phyloP scores from a whole-genome alignment of 306 rosid genomes.

The Inga leiocalycina region DNA sequence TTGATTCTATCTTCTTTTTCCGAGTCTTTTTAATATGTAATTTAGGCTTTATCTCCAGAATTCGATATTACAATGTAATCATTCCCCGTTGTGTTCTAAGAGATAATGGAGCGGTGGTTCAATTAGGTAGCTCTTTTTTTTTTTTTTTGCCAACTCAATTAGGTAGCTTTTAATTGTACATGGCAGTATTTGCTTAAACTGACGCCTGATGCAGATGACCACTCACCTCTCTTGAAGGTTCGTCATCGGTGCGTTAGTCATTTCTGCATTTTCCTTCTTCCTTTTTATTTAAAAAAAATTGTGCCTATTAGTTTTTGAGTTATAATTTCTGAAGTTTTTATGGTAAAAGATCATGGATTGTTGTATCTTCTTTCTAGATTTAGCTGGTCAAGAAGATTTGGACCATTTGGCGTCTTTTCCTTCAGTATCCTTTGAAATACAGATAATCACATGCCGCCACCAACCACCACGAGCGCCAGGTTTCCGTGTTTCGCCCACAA shows the following conservation, averaged over 20 bases:
- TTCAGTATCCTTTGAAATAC: neutral
- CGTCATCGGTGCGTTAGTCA: neutral
- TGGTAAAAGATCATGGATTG: neutral
- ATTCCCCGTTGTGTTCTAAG: neutral
- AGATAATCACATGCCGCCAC: conserved; percentile 5
- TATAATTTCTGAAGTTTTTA: neutral
- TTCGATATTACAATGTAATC: neutral
- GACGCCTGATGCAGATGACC: conserved; percentile 5
- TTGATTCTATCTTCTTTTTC: conserved; percentile 23
- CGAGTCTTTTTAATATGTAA: neutral
- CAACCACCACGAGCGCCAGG: neutral
- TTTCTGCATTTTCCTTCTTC: neutral
- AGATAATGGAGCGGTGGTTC: neutral
- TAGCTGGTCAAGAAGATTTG: neutral
- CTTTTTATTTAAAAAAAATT: neutral
- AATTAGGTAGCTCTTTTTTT: neutral
- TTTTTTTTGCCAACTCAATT: neutral
- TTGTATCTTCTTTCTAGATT: neutral
- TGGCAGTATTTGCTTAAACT: neutral
- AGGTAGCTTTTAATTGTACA: conserved; percentile 1
- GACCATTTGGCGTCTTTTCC: neutral
- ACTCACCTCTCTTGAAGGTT: neutral
- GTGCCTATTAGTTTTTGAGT: neutral
- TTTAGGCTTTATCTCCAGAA: neutral
- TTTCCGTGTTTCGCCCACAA: neutral